A percentile compares a stretch with the other conserved stretches of the same genome.
phyloP scores from a whole-genome alignment of 176 grass and related monocot species.

The Phoenix dactylifera region DNA sequence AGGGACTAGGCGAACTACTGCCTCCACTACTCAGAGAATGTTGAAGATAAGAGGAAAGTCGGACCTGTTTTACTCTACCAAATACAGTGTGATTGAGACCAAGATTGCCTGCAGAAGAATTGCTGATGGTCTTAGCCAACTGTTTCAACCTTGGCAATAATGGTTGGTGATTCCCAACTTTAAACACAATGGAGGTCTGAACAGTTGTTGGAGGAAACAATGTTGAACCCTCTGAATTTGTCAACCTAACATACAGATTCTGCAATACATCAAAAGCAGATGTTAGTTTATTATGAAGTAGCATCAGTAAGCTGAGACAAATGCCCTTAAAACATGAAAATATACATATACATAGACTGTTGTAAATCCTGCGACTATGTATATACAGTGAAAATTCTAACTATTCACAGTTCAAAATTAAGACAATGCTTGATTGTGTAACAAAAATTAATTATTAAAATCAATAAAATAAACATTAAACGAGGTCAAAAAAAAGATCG shows the following conservation, averaged over 20 bases:
- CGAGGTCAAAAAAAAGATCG: too few relatives aligned
- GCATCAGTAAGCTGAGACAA: too few relatives aligned
- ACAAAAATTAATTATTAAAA: too few relatives aligned
- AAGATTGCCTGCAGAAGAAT: conserved; percentile 80
- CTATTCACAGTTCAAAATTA: too few relatives aligned
- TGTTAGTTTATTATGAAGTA: neutral
- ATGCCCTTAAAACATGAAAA: too few relatives aligned
- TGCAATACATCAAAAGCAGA: conserved; percentile 27
- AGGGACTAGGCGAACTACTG: conserved; percentile 44
- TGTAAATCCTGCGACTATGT: too few relatives aligned
- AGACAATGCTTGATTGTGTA: too few relatives aligned
- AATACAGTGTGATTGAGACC: conserved; percentile 78
- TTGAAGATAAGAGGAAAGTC: conserved; percentile 61
- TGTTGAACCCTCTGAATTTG: conserved; percentile 71
- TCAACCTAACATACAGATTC: conserved; percentile 70
- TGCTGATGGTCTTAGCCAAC: conserved; percentile 63
- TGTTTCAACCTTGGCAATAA: conserved; percentile 70
- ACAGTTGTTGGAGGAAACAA: conserved; percentile 58
- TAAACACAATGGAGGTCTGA: conserved; percentile 54
- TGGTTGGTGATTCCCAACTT: conserved; percentile 68
- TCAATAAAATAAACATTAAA: too few relatives aligned
- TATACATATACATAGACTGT: too few relatives aligned
- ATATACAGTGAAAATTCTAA: too few relatives aligned
- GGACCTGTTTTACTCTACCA: conserved; percentile 83
- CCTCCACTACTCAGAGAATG: conserved; percentile 48